These are phyloP conservation scores for Picea abies DNA, from an alignment of 83 land plant species.

Conservation along the genomic window DNA sequence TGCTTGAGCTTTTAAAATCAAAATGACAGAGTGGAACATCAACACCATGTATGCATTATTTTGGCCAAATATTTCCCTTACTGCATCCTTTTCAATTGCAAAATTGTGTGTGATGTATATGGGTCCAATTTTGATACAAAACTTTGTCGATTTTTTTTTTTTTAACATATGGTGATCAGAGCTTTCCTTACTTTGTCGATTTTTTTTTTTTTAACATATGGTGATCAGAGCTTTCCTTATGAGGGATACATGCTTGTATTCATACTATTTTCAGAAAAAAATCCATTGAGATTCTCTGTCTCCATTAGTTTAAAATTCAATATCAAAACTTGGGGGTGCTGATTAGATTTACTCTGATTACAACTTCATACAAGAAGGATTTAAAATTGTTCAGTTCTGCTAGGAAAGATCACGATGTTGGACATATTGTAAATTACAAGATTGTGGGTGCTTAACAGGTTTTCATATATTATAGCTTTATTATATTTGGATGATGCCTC, in stretches of 20 bases:
- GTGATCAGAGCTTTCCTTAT: constrained; percentile 41
- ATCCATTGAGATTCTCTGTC: constrained; percentile 58
- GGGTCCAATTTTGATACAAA: constrained; percentile 79
- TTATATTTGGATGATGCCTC: constrained; percentile 81
- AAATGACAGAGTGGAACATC: no score
- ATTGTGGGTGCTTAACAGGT: constrained; percentile 90
- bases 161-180: no score
- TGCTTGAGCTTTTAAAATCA: no score
- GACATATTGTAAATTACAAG: constrained; percentile 98
- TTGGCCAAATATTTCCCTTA: constrained; percentile 40
- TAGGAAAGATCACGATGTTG: constrained; percentile 85
- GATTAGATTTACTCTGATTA: constrained; percentile 67
- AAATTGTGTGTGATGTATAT: constrained; percentile 83
- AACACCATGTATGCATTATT: no score
- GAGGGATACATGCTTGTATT: constrained; percentile 82
- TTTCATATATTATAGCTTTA: constrained; percentile 90
- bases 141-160: constrained; percentile 56
- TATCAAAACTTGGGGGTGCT: constrained; percentile 79
- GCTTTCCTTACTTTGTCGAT: no score
- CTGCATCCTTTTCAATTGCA: constrained; percentile 61
- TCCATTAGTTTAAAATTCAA: constrained; percentile 87
- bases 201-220: constrained; percentile 46
- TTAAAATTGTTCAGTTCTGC: constrained; percentile 81
- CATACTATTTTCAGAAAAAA: constrained; percentile 65
- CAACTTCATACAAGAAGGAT: constrained; percentile 83